Base-by-base conservation (phyloP, 495 filamentous ascomycete genomes). In the Trypethelium eluteriae region DNA sequence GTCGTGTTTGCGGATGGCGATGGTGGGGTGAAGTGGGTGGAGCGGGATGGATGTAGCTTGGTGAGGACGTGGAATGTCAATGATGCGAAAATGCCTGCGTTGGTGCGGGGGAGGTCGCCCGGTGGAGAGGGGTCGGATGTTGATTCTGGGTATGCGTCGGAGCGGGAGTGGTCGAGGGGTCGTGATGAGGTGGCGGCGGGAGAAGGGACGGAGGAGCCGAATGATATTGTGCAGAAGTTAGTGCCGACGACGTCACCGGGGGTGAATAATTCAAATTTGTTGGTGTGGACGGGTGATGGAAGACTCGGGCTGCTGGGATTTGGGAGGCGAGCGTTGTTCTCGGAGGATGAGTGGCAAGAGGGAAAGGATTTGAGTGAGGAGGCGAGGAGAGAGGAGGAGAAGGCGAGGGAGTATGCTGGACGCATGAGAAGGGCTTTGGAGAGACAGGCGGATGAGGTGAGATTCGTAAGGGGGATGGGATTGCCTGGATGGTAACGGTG, bases 11-110 rank as follows among this genome's bases (percentile, higher is more conserved):
- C 90, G 0, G 93, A 97, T 69, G 86, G 88, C 3, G 85, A 91
- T 61, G 93, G 93, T 0, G 86, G 87, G 66, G 74, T 98, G 67
- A 96, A 92, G 76, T 97, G 93, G 93, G 83, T 94, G 35, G 93
- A 98, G 76, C 82, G 92, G 35, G 90, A 97, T 71, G 92, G 91
- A 11, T 86, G 86, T 64, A 86, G 86, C n/a, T 85, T 90, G 70
- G 88, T 92, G 53, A 85, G 93, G 36, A 83, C 84, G 16, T 88
- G 86, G 77, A 91, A 88, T 70, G 81, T 89, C 74, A 92, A 89
- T 57, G 81, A 82, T 38, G 79, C 83, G 53, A 25, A 25, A 25
- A 78, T 71, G 18, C 34, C 56, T 7, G 39, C 46, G 18, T n/a
- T 7, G 18, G n/a, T 3, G 16, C 11, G 32, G 38, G 38, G n/a